Evolutionary conservation across 139 green algal species (phyloP).

Genomic region (Picochlorum sp.): DNA sequence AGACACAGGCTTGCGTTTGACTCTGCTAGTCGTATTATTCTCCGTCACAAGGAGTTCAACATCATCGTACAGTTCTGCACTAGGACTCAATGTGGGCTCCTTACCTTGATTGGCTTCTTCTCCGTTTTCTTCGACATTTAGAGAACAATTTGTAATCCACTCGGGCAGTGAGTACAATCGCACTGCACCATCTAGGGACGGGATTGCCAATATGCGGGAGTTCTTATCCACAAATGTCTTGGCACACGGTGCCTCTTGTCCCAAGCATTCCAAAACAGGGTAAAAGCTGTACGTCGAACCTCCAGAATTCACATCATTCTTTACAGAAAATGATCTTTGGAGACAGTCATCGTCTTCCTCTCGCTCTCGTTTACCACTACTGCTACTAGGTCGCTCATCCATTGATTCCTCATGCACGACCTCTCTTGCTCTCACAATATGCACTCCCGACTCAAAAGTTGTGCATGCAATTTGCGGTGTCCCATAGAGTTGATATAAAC

Average conservation of each 20-base stretch:
- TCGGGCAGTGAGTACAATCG: neutral
- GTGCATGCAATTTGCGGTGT: neutral
- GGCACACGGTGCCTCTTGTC: neutral
- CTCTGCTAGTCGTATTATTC: neutral
- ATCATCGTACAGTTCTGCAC: neutral
- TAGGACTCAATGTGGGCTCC: neutral
- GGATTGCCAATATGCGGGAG: neutral
- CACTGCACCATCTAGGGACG: neutral
- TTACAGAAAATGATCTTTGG: neutral
- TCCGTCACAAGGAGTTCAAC: neutral
- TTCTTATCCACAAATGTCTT: neutral
- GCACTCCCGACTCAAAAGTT: conserved; percentile 1
- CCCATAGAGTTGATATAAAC: neutral
- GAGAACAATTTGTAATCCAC: neutral
- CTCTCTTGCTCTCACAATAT: neutral
- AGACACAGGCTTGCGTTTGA: neutral
- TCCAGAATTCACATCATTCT: neutral
- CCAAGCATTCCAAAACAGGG: neutral
- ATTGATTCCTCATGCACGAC: neutral
- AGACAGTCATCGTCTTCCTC: neutral
- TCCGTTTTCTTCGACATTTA: neutral
- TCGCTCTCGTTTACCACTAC: neutral
- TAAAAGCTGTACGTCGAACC: neutral
- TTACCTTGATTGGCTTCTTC: neutral
- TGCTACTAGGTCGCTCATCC: neutral